Base-by-base conservation (phyloP, 177 flowering plant genomes). In the Vitis hybrid region DNA sequence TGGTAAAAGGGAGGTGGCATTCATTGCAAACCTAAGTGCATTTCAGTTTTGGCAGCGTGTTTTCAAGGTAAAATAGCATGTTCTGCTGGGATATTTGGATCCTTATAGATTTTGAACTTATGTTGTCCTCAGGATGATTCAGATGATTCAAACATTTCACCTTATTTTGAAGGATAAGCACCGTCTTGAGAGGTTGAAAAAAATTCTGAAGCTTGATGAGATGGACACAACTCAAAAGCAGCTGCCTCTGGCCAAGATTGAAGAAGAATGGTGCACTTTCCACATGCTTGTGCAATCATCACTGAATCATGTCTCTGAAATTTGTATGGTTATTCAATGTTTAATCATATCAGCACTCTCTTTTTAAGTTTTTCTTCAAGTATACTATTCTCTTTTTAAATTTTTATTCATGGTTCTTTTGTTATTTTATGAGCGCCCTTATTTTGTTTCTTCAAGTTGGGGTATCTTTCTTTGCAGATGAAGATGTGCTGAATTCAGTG, bases 231-330 rank as follows among this genome's bases (percentile, higher is more conserved):
- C 78, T 1, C 55, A 74, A 60, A 55, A 31, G 4, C 38, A 73
- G 68, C 64, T 83, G 13, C 78, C 85, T 66, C 64, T 83, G 13
- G 77, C 85, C 14, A 80, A 81, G 77, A 78, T 84, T 77, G 98
- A 95, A 84, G 91, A 89, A 83, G 92, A 92, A 65, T 95, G 99
- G 99, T 94, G 99, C 75, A 82, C 82, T 53, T 85, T 83, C 75
- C 99, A 95, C 82, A 75, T 92, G 78, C 95, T 95, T 77, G 82
- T 88, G 80, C 94, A 75, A 71, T 82, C 92, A 33, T 86, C 99
- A 4, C 82, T 95, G 19, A 82, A 86, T 57, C 85, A 84, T 69
- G 83, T 94, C 65, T 81, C 87, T 64, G 94, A 87, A 74, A 86
- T 84, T 75, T 95, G 99, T 94, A 90, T 71, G 92, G 53, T 50